Evolutionary conservation across 805 yeast species (phyloP).

Genomic region (Spathaspora girioi): DNA sequence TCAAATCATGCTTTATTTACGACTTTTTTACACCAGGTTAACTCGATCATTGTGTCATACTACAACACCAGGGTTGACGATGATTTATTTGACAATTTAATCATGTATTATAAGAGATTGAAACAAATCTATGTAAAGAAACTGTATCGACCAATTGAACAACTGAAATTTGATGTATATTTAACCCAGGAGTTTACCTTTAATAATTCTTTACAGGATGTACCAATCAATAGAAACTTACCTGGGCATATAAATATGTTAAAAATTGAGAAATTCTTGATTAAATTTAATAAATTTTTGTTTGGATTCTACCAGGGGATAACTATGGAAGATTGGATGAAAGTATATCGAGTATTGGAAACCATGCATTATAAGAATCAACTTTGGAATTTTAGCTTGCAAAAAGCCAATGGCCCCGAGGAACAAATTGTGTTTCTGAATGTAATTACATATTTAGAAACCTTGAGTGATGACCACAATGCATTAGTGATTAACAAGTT

Average conservation of each 20-base stretch:
- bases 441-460: conserved; percentile 65
- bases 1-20: conserved; percentile 56
- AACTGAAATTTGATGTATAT: conserved; percentile 35
- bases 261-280: conserved; percentile 59
- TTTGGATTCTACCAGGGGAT: conserved; percentile 54
- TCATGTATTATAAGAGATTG: conserved; percentile 55
- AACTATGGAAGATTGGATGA: conserved; percentile 73
- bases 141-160: conserved; percentile 57
- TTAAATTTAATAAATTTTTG: conserved; percentile 59
- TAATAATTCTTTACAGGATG: conserved; percentile 38
- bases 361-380: conserved; percentile 57
- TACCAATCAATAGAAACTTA: conserved; percentile 44
- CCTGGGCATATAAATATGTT: conserved; percentile 43
- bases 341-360: conserved; percentile 70
- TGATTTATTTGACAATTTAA: conserved; percentile 38
- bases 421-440: conserved; percentile 62
- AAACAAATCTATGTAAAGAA: conserved; percentile 69
- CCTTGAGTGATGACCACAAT: conserved; percentile 50
- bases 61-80: conserved; percentile 24
- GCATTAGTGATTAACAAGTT: conserved; percentile 42
- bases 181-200: conserved; percentile 40
- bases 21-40: conserved; percentile 62
- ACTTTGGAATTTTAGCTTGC: conserved; percentile 53
- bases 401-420: conserved; percentile 37
- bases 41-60: conserved; percentile 58